Evolutionary conservation across 192 early-diverging fungal species (phyloP).

Genomic region (Glomus cerebriforme): DNA sequence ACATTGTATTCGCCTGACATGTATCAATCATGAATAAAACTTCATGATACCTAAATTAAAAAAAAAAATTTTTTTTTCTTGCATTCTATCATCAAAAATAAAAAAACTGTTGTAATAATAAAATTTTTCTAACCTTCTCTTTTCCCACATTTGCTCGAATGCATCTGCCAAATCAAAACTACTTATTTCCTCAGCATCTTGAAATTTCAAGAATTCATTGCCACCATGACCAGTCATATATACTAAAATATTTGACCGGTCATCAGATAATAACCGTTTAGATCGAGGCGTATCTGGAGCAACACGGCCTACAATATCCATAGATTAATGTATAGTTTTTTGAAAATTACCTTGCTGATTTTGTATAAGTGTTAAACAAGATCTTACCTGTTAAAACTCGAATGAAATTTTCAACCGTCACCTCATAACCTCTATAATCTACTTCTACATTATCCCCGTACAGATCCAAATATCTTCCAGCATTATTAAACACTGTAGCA

Average conservation of each 20-base stretch:
- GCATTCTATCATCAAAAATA: too few species aligned
- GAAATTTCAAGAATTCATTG: constrained; percentile 98
- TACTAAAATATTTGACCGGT: constrained; percentile 92
- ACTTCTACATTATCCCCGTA: constrained; percentile 98
- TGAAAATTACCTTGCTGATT: neutral
- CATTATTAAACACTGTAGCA: constrained; percentile 93
- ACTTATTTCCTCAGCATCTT: constrained; percentile 97
- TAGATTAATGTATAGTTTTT: neutral
- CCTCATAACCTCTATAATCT: constrained; percentile 98
- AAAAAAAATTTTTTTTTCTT: neutral
- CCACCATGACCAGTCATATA: constrained; percentile 99
- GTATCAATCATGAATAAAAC: constrained; percentile 99
- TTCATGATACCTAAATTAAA: constrained; percentile 75
- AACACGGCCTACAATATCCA: constrained; percentile 66
- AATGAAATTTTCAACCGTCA: constrained; percentile 98
- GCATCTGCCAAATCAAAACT: constrained; percentile 95
- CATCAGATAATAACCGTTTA: constrained; percentile 93
- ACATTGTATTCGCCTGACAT: constrained; percentile 98
- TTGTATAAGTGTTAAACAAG: neutral
- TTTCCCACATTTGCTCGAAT: constrained; percentile 98
- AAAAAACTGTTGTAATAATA: neutral
- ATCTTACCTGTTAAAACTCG: constrained; percentile 80
- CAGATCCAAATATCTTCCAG: constrained; percentile 76
- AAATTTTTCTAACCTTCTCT: constrained; percentile 59
- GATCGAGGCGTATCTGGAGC: constrained; percentile 86